phyloP scores from a whole-genome alignment of 164 flowering plant species.

The Macadamia integrifolia region DNA sequence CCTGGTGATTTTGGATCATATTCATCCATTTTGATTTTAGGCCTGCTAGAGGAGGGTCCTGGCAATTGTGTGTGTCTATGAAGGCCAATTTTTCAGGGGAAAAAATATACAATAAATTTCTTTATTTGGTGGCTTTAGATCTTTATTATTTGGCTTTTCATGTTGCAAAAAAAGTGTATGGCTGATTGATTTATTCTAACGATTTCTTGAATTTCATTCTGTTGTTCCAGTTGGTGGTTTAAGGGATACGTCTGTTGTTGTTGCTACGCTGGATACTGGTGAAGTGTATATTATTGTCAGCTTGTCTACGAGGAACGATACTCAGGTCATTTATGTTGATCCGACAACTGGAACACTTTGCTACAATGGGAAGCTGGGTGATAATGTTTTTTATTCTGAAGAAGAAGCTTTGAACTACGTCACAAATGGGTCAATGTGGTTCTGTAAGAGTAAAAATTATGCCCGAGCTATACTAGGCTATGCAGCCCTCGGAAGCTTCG shows the following conservation, averaged over 20 bases:
- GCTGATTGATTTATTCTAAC: too few relatives aligned
- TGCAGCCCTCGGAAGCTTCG: conserved; percentile 72
- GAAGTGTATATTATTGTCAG: conserved; percentile 78
- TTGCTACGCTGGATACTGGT: conserved; percentile 64
- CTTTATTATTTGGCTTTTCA: too few relatives aligned
- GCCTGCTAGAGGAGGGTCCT: too few relatives aligned
- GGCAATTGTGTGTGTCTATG: too few relatives aligned
- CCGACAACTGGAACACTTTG: conserved; percentile 86
- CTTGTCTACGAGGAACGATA: conserved; percentile 62
- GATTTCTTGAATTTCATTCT: too few relatives aligned
- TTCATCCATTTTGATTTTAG: too few relatives aligned
- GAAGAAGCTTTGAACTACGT: conserved; percentile 62
- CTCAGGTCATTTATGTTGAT: conserved; percentile 86
- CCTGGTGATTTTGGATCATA: too few relatives aligned
- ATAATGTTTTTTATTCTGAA: conserved; percentile 67
- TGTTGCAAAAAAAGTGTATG: too few relatives aligned
- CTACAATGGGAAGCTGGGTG: conserved; percentile 52
- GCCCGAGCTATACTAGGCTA: conserved; percentile 87
- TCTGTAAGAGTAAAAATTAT: conserved; percentile 44
- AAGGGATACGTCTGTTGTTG: conserved; percentile 71
- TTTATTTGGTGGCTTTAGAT: too few relatives aligned
- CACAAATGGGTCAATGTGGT: conserved; percentile 75
- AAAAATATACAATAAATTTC: too few relatives aligned
- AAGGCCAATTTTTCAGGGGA: too few relatives aligned
- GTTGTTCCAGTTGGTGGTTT: conserved; percentile 38